Evolutionary conservation across 768 basidiomycete genomes (phyloP).

Genomic region (Podaxis mareebaensis): DNA sequence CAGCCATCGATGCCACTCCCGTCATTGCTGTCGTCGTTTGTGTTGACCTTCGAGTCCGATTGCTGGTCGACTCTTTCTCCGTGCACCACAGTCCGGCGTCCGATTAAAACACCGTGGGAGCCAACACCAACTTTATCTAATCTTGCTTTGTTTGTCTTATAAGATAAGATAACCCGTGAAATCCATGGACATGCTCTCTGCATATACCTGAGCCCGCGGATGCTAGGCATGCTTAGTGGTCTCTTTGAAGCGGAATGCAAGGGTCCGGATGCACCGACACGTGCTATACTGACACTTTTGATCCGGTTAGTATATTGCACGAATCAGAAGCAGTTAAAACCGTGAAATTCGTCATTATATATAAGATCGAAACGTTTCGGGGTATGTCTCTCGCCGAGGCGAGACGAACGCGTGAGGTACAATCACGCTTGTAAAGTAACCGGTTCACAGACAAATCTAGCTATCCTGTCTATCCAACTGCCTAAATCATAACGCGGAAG

Average conservation of each 20-base stretch:
- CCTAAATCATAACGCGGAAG: not conserved
- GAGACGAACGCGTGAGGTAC: not conserved
- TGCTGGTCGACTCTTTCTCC: not conserved
- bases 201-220: not conserved
- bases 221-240: not conserved
- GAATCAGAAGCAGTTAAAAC: not conserved
- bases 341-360: not conserved
- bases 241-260: not conserved
- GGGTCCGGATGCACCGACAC: not conserved
- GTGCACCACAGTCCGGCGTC: not conserved
- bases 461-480: not conserved
- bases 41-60: not conserved
- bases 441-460: not conserved
- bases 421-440: not conserved
- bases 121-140: not conserved
- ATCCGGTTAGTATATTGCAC: not conserved
- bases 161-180: conserved; percentile 6
- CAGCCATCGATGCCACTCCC: not conserved
- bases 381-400: conserved; percentile 1
- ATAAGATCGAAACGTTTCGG: not conserved
- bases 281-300: not conserved
- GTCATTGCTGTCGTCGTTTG: not conserved
- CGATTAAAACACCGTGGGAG: conserved; percentile 13
- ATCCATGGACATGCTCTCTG: not conserved
- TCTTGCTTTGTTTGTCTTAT: not conserved